These are phyloP conservation scores for Selaginella tamariscina DNA, from an alignment of 75 land plant species.

Conservation along the genomic window DNA sequence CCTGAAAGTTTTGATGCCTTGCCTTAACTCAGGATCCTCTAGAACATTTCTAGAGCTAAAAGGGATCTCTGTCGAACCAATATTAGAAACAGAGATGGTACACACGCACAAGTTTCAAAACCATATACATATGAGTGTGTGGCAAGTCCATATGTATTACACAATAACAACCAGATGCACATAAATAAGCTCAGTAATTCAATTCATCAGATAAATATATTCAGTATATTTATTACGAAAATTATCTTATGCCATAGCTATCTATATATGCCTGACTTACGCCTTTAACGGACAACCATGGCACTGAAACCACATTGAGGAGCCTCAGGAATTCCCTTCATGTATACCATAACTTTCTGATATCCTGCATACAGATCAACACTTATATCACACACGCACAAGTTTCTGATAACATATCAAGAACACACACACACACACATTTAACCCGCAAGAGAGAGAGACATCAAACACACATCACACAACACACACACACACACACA, in stretches of 20 bases:
- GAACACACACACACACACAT: background rate
- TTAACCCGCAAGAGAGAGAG: background rate
- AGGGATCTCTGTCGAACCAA: constrained; percentile 45
- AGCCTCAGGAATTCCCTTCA: constrained; percentile 82
- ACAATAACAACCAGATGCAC: no score
- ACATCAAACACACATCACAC: background rate
- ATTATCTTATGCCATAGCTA: no score
- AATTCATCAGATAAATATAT: background rate
- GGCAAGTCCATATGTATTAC: no score
- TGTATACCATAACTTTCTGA: constrained; percentile 85
- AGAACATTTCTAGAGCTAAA: constrained; percentile 69
- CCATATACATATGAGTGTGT: no score
- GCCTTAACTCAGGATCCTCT: constrained; percentile 54
- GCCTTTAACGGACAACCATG: constrained; percentile 63
- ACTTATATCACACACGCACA: background rate
- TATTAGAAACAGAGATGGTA: no score
- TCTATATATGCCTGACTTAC: no score
- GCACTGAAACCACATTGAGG: constrained; percentile 94
- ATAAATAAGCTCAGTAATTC: no score
- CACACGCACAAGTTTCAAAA: no score
- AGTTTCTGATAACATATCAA: background rate
- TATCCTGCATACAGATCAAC: constrained; percentile 41
- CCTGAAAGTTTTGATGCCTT: constrained; percentile 65
- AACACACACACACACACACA: no score
- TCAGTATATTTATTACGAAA: background rate